Conservation (phyloP, 257 asterid species). For the Mitragyna speciosa region DNA sequence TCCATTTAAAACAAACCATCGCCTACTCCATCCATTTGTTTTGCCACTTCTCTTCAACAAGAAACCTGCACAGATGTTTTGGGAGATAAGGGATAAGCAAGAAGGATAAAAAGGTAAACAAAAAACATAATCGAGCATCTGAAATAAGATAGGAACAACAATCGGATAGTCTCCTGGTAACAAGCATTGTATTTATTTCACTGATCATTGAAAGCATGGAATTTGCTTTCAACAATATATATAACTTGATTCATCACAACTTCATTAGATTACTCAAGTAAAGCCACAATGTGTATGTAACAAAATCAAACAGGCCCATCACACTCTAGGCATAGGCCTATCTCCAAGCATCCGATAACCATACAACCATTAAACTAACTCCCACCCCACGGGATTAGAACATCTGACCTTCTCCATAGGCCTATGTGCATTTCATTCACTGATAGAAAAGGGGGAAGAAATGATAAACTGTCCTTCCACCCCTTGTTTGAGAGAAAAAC, state of each 20-base stretch:
- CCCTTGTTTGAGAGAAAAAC: background rate
- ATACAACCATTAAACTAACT: background rate
- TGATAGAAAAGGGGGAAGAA: background rate
- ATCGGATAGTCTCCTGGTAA: background rate
- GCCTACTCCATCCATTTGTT: constrained; percentile 81
- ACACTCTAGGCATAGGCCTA: background rate
- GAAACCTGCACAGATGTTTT: constrained; percentile 53
- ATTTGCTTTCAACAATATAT: background rate
- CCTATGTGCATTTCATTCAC: background rate
- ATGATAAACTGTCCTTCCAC: background rate
- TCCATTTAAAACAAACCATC: constrained; percentile 96
- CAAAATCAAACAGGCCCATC: background rate
- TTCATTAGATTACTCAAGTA: background rate
- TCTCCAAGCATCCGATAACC: background rate
- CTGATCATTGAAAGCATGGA: background rate
- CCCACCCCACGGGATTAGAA: background rate
- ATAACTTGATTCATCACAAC: background rate
- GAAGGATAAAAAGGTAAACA: background rate
- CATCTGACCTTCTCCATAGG: background rate
- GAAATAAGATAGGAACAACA: background rate
- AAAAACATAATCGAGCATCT: background rate
- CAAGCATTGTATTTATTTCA: background rate
- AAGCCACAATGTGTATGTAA: background rate
- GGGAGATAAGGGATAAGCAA: background rate
- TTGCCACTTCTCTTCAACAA: constrained; percentile 85